Evolutionary conservation across 2,329 filamentous ascomycete species (phyloP).

Genomic region (Exophiala spinifera): DNA sequence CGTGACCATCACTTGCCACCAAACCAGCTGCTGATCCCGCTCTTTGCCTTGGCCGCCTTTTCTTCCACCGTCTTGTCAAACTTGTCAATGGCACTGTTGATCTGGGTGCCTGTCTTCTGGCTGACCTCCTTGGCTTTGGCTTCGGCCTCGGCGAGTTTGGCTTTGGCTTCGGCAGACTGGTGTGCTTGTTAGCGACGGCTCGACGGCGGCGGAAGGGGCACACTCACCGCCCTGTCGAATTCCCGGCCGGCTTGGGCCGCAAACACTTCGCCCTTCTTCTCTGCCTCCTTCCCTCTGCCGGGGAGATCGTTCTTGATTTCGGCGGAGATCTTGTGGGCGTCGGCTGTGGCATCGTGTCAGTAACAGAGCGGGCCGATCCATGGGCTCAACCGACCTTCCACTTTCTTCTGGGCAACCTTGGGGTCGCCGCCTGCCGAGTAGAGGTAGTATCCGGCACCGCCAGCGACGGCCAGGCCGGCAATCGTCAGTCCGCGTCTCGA

Average conservation of each 20-base stretch:
- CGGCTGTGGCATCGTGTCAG: conserved; percentile 55
- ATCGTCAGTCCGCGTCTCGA: conserved; percentile 36
- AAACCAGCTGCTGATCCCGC: conserved; percentile 81
- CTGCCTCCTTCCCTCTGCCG: conserved; percentile 58
- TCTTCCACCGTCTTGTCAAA: conserved; percentile 80
- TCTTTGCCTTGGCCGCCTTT: conserved; percentile 76
- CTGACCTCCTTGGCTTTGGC: conserved; percentile 61
- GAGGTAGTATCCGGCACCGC: conserved; percentile 81
- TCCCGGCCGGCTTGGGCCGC: conserved; percentile 62
- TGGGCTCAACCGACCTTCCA: conserved; percentile 63
- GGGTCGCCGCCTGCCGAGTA: conserved; percentile 80
- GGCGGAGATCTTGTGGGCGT: conserved; percentile 66
- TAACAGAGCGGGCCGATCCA: not conserved
- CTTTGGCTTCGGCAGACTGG: conserved; percentile 39
- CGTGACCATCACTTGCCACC: conserved; percentile 46
- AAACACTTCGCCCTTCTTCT: conserved; percentile 63
- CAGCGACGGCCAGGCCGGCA: conserved; percentile 62
- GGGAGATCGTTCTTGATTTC: conserved; percentile 66
- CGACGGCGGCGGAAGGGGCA: not conserved
- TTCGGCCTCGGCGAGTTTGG: conserved; percentile 61
- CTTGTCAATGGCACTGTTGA: conserved; percentile 63
- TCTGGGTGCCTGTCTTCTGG: conserved; percentile 58
- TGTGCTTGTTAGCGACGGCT: not conserved
- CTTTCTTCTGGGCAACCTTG: conserved; percentile 78
- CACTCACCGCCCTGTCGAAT: conserved; percentile 66